Evolutionary conservation across 139 green algal species (phyloP), one percentile per base, ranked within the genome.

Genomic region (Pleodorina starrii): DNA sequence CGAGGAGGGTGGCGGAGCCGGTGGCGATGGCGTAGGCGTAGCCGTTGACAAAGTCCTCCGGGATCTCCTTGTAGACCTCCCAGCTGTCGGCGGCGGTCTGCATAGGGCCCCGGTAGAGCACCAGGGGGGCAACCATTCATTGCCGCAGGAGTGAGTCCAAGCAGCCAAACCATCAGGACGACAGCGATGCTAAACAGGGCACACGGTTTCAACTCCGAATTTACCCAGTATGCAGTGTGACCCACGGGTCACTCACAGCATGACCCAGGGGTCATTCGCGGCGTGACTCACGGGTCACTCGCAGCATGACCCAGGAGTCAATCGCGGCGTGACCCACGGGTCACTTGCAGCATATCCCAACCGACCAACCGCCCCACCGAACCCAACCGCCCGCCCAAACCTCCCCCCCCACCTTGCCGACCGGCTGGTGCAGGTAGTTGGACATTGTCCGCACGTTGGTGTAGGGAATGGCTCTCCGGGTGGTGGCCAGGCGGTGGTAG

Each of bases 11-110:
- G 17, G 75, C 71, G 10, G 90, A 93, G 48, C 92, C 90, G 11
- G 90, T 93, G 16, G 90, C 89, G 75, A 93, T 93, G 38, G 92
- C 92, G 79, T 91, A 95, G n/a, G 81, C 86, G 84, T 93, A 96
- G n/a, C 93, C 92, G 36, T 92, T 91, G 10, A 91, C 91, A 74
- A 93, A 93, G 85, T 95, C 86, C 36, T 94, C 93, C 12, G 91
- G 79, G 6, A 92, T 32, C 32, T 92, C 90, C 57, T 86, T 35
- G 36, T 48, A 57, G n/a, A 79, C 68, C 1, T 79, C 85, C 93
- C 93, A 95, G 44, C 60, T 75, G 23, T 16, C 54, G 36, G 54
- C 78, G 21, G 6, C 40, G 14, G 38, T 36, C 72, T 80, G 72
- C 42, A 2, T 7, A 66, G 54, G 54, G 54, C 21, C 2, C 54